A percentile compares a stretch with the other conserved stretches of the same genome.
Evolutionary conservation across 441 rosid genomes (phyloP).

Genomic region (Brassica hybrid): DNA sequence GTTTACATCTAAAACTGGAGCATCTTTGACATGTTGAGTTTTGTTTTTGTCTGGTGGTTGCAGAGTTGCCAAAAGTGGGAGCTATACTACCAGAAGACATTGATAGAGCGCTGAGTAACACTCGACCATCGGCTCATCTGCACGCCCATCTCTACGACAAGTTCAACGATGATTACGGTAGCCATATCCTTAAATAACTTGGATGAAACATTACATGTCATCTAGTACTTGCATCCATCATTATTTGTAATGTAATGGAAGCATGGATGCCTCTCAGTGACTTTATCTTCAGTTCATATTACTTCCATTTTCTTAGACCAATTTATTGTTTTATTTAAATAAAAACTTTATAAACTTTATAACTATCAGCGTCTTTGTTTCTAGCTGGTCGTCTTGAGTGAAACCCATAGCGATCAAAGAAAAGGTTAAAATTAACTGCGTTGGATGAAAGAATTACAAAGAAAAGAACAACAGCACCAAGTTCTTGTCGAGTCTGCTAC

Average conservation of each 20-base stretch:
- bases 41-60: background rate
- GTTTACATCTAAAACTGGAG: background rate
- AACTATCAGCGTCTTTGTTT: background rate
- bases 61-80: slow-evolving; percentile 82
- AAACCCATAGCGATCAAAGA: background rate
- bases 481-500: slow-evolving; percentile 7
- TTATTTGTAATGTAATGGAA: no score
- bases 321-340: background rate
- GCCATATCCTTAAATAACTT: slow-evolving; percentile 70
- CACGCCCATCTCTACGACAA: slow-evolving; percentile 77
- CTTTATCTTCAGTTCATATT: background rate
- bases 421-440: background rate
- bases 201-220: no score
- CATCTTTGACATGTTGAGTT: background rate
- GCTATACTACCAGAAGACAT: slow-evolving; percentile 68
- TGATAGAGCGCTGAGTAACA: slow-evolving; percentile 71
- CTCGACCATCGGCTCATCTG: slow-evolving; percentile 94
- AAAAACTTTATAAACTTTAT: no score
- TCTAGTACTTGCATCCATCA: no score
- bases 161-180: no score
- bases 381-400: background rate
- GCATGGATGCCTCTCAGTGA: background rate
- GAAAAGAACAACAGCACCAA: background rate
- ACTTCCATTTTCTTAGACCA: background rate
- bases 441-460: background rate